A percentile compares a stretch with the other conserved stretches of the same genome.
These are phyloP conservation scores for Chalciporus sphaerocephalus DNA, from an alignment of 768 basidiomycete genomes.

Conservation along the genomic window DNA sequence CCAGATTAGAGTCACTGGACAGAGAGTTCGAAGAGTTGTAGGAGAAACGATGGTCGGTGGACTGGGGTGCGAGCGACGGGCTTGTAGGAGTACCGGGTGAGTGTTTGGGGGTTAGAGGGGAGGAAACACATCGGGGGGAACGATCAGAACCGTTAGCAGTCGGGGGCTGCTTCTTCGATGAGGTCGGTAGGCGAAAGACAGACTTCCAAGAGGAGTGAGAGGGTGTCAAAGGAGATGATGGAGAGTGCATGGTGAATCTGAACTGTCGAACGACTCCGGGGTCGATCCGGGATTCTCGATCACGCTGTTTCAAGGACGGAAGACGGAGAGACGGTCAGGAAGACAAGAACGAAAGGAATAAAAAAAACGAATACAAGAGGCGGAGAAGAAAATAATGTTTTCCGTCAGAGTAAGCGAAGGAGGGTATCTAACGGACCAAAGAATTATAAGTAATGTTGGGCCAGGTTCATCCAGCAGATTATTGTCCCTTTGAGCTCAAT, in stretches of 20 bases:
- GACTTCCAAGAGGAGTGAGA: constrained; percentile 57
- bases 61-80: constrained; percentile 48
- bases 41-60: constrained; percentile 62
- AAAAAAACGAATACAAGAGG: neutral
- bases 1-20: constrained; percentile 64
- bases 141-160: constrained; percentile 42
- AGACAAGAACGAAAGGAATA: constrained; percentile 4
- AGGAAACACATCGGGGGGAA: constrained; percentile 28
- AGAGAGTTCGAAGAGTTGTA: constrained; percentile 75
- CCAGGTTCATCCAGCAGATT: constrained; percentile 1
- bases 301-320: constrained; percentile 4
- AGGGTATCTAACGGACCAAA: neutral
- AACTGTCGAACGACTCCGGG: constrained; percentile 7
- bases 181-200: constrained; percentile 66
- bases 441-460: constrained; percentile 8
- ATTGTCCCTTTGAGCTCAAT: constrained; percentile 10
- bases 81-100: constrained; percentile 37
- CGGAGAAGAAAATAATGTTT: constrained; percentile 16
- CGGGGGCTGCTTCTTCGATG: constrained; percentile 52
- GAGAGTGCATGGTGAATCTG: constrained; percentile 22
- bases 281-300: constrained; percentile 26
- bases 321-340: constrained; percentile 7
- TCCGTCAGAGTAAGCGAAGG: constrained; percentile 16
- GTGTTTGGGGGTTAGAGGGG: constrained; percentile 21
- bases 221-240: constrained; percentile 22